phyloP scores from a whole-genome alignment of 148 eudicot species.

The Camellia lanceoleosa region DNA sequence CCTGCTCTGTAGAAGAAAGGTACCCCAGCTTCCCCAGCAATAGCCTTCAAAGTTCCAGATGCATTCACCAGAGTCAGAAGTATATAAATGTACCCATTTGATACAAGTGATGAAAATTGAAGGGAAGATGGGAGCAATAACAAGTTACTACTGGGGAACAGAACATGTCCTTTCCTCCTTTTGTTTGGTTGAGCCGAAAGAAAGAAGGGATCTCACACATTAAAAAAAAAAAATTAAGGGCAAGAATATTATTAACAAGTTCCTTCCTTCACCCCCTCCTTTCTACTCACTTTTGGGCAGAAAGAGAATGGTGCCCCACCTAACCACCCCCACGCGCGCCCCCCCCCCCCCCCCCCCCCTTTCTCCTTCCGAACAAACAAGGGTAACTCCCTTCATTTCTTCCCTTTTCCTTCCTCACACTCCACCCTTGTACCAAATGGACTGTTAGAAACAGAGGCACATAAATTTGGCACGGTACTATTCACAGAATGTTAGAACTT shows the following conservation, averaged over 20 bases:
- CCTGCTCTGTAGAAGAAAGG: slow-evolving; percentile 99
- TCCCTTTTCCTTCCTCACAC: neutral
- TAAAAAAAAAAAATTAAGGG: no score
- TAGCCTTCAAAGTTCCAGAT: slow-evolving; percentile 58
- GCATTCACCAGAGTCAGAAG: slow-evolving; percentile 16
- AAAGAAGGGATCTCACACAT: neutral
- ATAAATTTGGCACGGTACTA: neutral
- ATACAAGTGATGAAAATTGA: neutral
- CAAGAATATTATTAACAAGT: no score
- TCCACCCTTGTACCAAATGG: neutral
- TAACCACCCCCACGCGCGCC: no score
- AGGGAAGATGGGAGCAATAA: neutral
- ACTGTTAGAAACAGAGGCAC: neutral
- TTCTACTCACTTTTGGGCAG: no score
- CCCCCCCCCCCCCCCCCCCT: no score
- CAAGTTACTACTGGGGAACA: neutral
- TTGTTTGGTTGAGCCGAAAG: neutral
- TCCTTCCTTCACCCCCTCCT: no score
- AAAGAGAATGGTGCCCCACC: no score
- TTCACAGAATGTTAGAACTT: neutral
- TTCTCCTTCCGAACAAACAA: no score
- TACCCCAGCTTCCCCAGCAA: slow-evolving; percentile 99
- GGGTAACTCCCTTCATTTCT: neutral
- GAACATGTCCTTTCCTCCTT: neutral
- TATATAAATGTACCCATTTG: neutral